These are phyloP conservation scores for Eucalyptus curtisii DNA, from an alignment of 345 rosid species.

Conservation along the genomic window DNA sequence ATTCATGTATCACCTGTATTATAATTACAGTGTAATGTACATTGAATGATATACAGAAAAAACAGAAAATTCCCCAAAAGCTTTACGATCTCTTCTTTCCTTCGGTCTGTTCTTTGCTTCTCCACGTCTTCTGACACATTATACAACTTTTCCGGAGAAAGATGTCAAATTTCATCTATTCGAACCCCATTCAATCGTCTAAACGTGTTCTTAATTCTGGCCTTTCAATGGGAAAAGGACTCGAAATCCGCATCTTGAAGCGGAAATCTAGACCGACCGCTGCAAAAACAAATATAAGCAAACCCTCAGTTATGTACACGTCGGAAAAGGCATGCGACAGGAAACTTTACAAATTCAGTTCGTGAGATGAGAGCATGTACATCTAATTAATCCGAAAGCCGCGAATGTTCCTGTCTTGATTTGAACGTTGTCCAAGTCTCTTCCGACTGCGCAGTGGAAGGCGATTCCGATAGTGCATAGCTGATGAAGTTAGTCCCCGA, in stretches of 20 bases:
- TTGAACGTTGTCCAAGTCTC: constrained; percentile 60
- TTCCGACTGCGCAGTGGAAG: neutral
- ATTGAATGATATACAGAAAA: no score
- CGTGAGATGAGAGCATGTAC: constrained; percentile 14
- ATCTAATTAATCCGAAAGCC: constrained; percentile 72
- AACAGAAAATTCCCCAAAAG: no score
- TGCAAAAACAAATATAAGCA: constrained; percentile 35
- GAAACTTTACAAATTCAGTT: constrained; percentile 28
- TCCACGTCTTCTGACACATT: no score
- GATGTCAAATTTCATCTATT: no score
- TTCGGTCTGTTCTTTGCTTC: no score
- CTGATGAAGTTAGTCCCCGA: no score
- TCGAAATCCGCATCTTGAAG: constrained; percentile 30
- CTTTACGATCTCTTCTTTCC: no score
- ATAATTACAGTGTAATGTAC: no score
- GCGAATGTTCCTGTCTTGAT: constrained; percentile 68
- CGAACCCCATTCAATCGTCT: no score
- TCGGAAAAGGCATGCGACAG: constrained; percentile 28
- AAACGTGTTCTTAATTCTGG: neutral
- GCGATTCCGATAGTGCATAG: no score
- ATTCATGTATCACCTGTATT: no score
- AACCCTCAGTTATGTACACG: constrained; percentile 27
- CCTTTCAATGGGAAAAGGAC: constrained; percentile 30
- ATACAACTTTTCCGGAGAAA: no score
- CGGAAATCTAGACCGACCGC: constrained; percentile 46